Conservation (phyloP, 352 stramenopile genomes). For the Phytopythium aichiense region DNA sequence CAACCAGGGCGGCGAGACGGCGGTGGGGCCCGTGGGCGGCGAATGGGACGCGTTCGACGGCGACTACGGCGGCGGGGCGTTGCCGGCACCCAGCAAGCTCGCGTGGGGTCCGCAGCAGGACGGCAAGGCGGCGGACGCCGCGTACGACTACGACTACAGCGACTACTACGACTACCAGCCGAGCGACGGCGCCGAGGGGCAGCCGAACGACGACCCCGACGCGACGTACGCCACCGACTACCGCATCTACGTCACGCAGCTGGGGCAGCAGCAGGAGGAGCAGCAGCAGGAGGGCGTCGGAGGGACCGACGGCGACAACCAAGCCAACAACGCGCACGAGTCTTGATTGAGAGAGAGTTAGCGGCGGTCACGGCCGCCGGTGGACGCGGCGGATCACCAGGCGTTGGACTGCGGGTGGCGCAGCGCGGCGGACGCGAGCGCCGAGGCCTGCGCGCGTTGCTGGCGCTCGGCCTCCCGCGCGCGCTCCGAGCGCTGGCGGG, state of each 20-base stretch:
- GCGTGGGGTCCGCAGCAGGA: background rate
- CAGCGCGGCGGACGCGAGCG: conserved; percentile 36
- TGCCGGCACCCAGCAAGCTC: conserved; percentile 5
- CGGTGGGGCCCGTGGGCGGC: background rate
- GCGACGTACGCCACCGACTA: conserved; percentile 68
- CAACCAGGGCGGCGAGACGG: conserved; percentile 8
- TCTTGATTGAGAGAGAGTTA: too few species aligned
- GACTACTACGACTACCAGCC: background rate
- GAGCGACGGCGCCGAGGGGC: background rate
- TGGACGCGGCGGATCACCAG: background rate
- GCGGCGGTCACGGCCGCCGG: too few species aligned
- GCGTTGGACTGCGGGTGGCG: conserved; percentile 3
- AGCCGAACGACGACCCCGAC: conserved; percentile 13
- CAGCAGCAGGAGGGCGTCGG: conserved; percentile 7
- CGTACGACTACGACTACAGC: background rate
- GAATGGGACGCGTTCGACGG: conserved; percentile 6
- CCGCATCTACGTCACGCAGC: conserved; percentile 63
- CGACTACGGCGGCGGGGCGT: background rate
- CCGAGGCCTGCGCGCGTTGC: conserved; percentile 61
- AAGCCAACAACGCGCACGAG: conserved; percentile 4
- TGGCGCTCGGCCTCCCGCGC: conserved; percentile 49
- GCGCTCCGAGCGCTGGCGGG: conserved; percentile 43
- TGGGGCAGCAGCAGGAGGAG: conserved; percentile 22
- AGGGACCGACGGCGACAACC: conserved; percentile 4
- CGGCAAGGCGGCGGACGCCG: background rate